These are phyloP conservation scores for Rhynchospora breviuscula DNA, from an alignment of 176 grass and related monocot genomes.

Conservation along the genomic window DNA sequence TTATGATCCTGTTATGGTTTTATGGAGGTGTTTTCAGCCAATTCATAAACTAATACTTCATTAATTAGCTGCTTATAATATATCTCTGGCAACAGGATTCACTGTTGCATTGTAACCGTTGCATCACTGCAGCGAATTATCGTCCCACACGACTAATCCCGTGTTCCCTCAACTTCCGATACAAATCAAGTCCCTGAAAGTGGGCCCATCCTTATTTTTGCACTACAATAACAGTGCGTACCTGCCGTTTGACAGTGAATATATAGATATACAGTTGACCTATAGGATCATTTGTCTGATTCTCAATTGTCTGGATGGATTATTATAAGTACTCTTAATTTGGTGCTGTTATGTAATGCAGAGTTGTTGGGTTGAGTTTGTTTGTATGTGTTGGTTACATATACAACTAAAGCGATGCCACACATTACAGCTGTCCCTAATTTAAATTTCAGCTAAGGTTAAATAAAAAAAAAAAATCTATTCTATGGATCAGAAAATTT, in stretches of 20 bases:
- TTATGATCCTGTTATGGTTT: neutral
- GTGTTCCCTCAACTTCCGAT: no score
- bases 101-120: neutral
- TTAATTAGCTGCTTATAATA: no score
- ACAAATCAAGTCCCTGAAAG: neutral
- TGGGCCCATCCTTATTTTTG: neutral
- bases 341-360: neutral
- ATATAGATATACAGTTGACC: neutral
- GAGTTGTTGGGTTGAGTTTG: neutral
- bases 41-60: no score
- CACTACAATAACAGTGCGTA: neutral
- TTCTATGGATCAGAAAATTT: no score
- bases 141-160: neutral
- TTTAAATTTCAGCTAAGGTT: neutral
- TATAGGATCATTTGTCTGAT: neutral
- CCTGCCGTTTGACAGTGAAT: neutral
- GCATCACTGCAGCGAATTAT: neutral
- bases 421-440: neutral
- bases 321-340: neutral
- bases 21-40: no score
- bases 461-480: no score
- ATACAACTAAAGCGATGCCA: neutral
- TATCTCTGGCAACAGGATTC: neutral
- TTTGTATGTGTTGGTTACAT: neutral
- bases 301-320: neutral